Conservation (phyloP, 2,329 filamentous ascomycete genomes). For the Apiospora kogelbergensis region DNA sequence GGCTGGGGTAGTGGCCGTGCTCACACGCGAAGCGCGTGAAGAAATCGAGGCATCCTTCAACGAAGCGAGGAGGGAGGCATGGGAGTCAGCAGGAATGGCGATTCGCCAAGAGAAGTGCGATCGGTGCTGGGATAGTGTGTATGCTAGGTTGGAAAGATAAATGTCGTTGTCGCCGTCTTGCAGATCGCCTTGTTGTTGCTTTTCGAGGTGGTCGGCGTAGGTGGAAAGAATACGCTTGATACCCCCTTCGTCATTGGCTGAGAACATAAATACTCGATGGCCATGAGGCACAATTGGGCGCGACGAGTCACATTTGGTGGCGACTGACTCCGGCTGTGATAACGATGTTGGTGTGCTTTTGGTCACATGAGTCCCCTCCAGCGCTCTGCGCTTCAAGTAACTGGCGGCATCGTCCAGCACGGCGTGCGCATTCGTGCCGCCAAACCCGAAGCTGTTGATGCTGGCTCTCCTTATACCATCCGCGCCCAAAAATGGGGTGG, state of each 20-base stretch:
- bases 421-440: slow-evolving; percentile 35
- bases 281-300: too few relatives aligned
- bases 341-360: background rate
- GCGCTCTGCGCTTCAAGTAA: slow-evolving; percentile 25
- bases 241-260: background rate
- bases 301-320: slow-evolving; percentile 10
- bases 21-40: slow-evolving; percentile 12
- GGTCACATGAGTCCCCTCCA: slow-evolving; percentile 26
- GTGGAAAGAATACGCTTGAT: background rate
- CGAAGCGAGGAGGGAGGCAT: slow-evolving; percentile 18
- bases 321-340: background rate
- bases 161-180: background rate
- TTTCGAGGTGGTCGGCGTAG: background rate
- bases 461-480: slow-evolving; percentile 24
- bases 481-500: slow-evolving; percentile 20
- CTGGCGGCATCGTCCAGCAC: slow-evolving; percentile 32
- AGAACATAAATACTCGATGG: background rate
- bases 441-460: slow-evolving; percentile 34
- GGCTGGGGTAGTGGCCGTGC: slow-evolving; percentile 21
- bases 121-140: background rate
- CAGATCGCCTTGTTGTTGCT: background rate
- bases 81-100: background rate
- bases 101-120: background rate
- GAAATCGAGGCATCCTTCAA: slow-evolving; percentile 19
- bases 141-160: background rate